Conservation (phyloP, 23 red algal species). For the Pyropia yezoensis region DNA sequence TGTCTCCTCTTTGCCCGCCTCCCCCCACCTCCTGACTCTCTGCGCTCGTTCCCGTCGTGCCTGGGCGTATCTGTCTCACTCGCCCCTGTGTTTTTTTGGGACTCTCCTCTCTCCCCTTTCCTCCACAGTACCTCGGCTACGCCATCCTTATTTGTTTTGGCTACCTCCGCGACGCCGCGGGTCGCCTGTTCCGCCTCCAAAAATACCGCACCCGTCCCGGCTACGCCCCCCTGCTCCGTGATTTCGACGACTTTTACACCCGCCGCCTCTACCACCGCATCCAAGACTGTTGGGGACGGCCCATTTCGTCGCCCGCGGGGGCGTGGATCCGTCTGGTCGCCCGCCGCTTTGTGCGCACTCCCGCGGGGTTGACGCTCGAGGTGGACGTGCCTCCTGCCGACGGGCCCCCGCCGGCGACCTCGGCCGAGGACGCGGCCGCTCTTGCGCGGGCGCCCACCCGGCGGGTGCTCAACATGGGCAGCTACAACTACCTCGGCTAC, state of each 20-base stretch:
- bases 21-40: too few relatives aligned
- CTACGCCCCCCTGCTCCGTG: conserved; percentile 59
- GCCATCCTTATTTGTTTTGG: conserved; percentile 82
- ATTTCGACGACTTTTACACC: conserved; percentile 99
- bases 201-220: conserved; percentile 16
- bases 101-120: too few relatives aligned
- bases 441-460: conserved; percentile 17
- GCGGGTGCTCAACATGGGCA: conserved; percentile 76
- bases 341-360: conserved; percentile 31
- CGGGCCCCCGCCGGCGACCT: not conserved
- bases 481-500: conserved; percentile 98
- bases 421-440: conserved; percentile 1
- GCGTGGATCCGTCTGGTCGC: conserved; percentile 78
- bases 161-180: conserved; percentile 53
- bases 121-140: conserved; percentile 46
- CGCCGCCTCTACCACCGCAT: conserved; percentile 87
- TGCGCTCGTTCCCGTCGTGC: too few relatives aligned
- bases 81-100: too few relatives aligned
- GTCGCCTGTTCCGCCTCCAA: conserved; percentile 30
- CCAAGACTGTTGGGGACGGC: conserved; percentile 90
- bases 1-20: conserved; percentile 35
- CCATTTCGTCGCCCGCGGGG: conserved; percentile 77
- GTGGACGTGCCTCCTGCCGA: conserved; percentile 4
- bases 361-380: conserved; percentile 1
- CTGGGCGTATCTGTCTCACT: too few relatives aligned